Conservation (phyloP, 2,329 filamentous ascomycete genomes). For the Neurospora sp. region DNA sequence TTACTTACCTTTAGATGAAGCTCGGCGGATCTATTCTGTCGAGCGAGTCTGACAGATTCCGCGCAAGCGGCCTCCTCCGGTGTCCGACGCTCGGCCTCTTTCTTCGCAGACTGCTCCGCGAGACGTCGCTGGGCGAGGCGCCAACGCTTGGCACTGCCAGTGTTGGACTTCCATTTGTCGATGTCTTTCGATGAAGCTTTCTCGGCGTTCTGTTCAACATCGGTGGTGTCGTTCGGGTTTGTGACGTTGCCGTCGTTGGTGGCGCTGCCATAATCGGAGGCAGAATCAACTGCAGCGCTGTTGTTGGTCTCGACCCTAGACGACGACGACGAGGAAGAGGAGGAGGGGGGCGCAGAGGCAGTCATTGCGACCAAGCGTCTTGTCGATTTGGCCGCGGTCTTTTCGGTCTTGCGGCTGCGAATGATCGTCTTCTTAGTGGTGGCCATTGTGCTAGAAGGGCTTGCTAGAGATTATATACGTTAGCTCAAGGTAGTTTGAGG, state of each 20-base stretch:
- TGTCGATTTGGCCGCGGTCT: neutral
- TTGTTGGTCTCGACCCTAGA: neutral
- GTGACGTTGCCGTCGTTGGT: neutral
- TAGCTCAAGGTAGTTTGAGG: neutral
- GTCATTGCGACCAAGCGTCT: neutral
- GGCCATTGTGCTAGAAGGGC: neutral
- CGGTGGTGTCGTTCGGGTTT: neutral
- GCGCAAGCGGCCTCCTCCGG: neutral
- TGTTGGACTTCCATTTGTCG: neutral
- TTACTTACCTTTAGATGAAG: neutral
- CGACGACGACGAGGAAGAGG: neutral
- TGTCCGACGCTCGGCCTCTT: neutral
- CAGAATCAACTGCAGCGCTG: neutral
- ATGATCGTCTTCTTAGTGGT: neutral
- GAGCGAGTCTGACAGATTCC: neutral
- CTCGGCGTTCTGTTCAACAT: neutral
- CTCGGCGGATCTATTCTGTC: neutral
- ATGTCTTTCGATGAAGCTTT: neutral
- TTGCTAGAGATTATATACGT: neutral
- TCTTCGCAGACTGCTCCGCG: neutral
- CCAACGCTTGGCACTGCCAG: neutral
- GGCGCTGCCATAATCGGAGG: neutral
- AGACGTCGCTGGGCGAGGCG: neutral
- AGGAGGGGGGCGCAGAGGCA: neutral
- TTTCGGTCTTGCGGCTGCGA: neutral